Base-by-base conservation (phyloP, 768 basidiomycete species). In the Filobasidium floriforme region DNA sequence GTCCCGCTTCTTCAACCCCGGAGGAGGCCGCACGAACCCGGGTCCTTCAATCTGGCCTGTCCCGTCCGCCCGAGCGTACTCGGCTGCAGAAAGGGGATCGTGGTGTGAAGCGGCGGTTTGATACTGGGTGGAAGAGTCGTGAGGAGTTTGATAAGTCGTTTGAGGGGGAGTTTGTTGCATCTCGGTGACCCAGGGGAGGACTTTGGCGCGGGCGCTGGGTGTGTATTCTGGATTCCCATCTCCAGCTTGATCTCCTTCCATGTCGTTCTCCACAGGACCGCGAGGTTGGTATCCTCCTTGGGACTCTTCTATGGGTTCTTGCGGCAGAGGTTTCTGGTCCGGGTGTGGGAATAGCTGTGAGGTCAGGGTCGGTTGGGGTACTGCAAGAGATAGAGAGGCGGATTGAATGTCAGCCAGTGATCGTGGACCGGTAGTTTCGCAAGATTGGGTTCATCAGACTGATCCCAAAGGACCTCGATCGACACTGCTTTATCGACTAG, bases 141-240 rank as follows among this genome's bases (percentile, higher is more conserved):
- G 54, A 24, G 54, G 12, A n/a, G 19, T 57, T 15, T 24, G 19
- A 24, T 24, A 7, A 4, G 26, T 57, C 22, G 22, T 24, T 19
- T 6, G 54, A 19, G 54, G 29, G 54, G 24, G 24, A 7, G 54
- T 28, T 15, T 57, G 19, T 57, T 26, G 29, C 54, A 60, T 29
- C 19, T 60, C 41, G 12, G 18, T 32, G 1, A 60, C 59, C 59
- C 59, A 60, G 41, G 59, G 59, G 28, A 60, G 37, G 59, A 60
- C 59, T 43, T 60, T 60, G 59, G 59, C 59, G 5, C 59, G 28
- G 14, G 59, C 59, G 29, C 59, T 49, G 46, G 46, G 46, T 15
- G 46, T 49, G 22, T 49, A 49, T 22, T 49, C 46, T 22, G 46
- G 46, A 49, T 49, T 49, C 3, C 32, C 46, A 5, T 49, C 46